Evolutionary conservation across 2,329 filamentous ascomycete species (phyloP).

Genomic region (Trichoderma gracile): DNA sequence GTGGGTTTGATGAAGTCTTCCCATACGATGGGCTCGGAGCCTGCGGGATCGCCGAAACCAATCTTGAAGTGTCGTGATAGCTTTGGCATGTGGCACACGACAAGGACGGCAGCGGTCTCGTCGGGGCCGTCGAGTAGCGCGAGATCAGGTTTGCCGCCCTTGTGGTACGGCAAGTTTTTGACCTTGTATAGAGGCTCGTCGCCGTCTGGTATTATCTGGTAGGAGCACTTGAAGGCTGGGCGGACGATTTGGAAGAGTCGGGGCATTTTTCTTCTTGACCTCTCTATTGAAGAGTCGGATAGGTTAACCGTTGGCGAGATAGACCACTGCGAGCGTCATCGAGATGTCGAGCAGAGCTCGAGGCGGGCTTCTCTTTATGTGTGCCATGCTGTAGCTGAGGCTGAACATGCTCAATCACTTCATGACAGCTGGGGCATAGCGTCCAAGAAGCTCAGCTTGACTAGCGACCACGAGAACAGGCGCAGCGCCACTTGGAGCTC

Average conservation of each 20-base stretch:
- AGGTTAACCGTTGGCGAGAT: background rate
- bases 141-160: conserved; percentile 24
- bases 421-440: background rate
- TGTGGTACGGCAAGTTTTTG: conserved; percentile 7
- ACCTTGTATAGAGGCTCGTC: conserved; percentile 23
- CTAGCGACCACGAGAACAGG: background rate
- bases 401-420: background rate
- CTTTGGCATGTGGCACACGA: conserved; percentile 28
- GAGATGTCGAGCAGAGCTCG: background rate
- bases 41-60: conserved; percentile 28
- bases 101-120: conserved; percentile 16
- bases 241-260: conserved; percentile 14
- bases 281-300: background rate
- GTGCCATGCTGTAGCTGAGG: background rate
- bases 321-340: background rate
- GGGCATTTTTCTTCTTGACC: background rate
- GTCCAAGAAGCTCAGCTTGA: background rate
- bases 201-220: conserved; percentile 15
- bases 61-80: conserved; percentile 28
- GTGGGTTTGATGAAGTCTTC: conserved; percentile 29
- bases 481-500: conserved; percentile 5
- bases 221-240: conserved; percentile 14
- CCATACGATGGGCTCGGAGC: conserved; percentile 24
- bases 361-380: conserved; percentile 1
- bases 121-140: conserved; percentile 26